phyloP scores from a whole-genome alignment of 768 basidiomycete species.

The Russula sp. region DNA sequence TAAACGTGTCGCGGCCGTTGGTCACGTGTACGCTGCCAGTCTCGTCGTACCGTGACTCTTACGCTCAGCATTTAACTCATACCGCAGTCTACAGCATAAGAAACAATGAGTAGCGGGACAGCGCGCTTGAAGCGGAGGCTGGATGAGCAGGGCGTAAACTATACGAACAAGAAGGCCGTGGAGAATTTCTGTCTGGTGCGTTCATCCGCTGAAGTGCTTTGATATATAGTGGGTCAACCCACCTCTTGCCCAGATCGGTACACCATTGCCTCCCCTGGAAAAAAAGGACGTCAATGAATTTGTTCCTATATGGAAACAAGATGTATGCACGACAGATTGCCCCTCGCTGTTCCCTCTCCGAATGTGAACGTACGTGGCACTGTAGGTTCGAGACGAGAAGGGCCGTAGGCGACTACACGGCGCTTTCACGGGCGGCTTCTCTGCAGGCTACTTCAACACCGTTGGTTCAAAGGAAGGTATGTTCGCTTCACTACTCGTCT shows the following conservation, averaged over 20 bases:
- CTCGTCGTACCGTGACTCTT: too few species aligned
- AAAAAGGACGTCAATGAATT: conserved; percentile 92
- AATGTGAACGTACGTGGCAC: conserved; percentile 13
- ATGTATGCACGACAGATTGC: conserved; percentile 44
- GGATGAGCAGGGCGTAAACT: conserved; percentile 70
- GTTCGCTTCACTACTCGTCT: neutral
- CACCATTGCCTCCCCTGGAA: conserved; percentile 90
- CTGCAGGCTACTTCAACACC: conserved; percentile 93
- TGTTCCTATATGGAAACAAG: conserved; percentile 97
- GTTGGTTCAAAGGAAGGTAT: conserved; percentile 94
- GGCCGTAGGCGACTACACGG: conserved; percentile 92
- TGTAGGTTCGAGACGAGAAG: conserved; percentile 86
- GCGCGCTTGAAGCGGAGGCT: conserved; percentile 77
- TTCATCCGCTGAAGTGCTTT: conserved; percentile 12
- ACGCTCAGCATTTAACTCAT: neutral
- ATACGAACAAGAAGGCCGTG: conserved; percentile 60
- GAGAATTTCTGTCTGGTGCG: conserved; percentile 82
- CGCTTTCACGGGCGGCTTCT: conserved; percentile 97
- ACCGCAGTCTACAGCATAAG: neutral
- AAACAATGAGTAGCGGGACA: conserved; percentile 35
- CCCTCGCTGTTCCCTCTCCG: conserved; percentile 21
- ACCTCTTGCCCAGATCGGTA: conserved; percentile 64
- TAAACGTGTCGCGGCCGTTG: too few species aligned
- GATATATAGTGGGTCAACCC: neutral
- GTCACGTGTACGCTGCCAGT: neutral